Base-by-base conservation (phyloP, 1,139 yeast species). In the Candida pseudocylindracea region DNA sequence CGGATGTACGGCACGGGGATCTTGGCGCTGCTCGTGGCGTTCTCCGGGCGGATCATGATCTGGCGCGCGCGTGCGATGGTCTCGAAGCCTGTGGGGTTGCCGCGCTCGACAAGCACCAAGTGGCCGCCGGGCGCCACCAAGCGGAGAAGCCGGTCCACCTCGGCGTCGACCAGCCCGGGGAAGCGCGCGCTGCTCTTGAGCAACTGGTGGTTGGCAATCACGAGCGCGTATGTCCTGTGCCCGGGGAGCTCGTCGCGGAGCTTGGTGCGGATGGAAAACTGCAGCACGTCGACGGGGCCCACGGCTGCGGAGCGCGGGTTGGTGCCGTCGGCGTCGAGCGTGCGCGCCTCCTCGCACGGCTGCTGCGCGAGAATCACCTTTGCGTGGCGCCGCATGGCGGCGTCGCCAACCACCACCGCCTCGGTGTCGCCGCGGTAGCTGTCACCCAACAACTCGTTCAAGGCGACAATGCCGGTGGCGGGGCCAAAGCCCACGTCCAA, bases 401-500 rank as follows among this genome's bases (percentile, higher is more conserved):
- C 57, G 1, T 53, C 56, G 20, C 20, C 20, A 4, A 15, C 20
- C 20, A 15, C 20, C 20, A 15, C 20, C 20, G 20, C 20, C 20
- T 15, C 20, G 6, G 20, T 15, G 20, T 15, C 20, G 4, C 20
- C 20, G 20, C 20, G 6, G 20, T 15, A 15, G 3, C 59, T 9
- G 29, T 27, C 29, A 0, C 80, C 83, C 72, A 79, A 66, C 1
- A 83, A 45, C 42, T 83, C 94, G 46, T 83, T 80, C 36, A 83
- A 56, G 0, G 93, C 98, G 8, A 85, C 57, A 57, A 88, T 72
- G 1, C 95, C 96, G 0, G 92, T 75, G 1, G 88, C 91, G 1
- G 98, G 96, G 0, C 98, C 98, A 45, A 66, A 72, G 0, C 95
- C 92, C 7, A 81, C 67, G 43, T 81, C 93, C 35, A 88, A 57